These are phyloP conservation scores for Talaromyces sp. DNA, from an alignment of 2,329 filamentous ascomycete genomes.

Conservation along the genomic window DNA sequence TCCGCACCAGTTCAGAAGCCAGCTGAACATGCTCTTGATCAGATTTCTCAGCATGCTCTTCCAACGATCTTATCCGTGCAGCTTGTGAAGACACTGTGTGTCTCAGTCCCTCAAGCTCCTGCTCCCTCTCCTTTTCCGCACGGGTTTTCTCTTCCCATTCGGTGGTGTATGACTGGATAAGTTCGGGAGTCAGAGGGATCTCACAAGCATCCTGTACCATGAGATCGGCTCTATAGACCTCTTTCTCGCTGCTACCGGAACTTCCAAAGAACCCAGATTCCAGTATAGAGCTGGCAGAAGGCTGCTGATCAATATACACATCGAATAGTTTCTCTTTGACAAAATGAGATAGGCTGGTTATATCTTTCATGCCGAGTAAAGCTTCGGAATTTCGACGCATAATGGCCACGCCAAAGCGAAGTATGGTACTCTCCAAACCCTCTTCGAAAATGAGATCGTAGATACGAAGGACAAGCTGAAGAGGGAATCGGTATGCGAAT, in stretches of 20 bases:
- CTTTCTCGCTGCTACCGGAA: constrained; percentile 83
- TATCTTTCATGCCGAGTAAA: constrained; percentile 80
- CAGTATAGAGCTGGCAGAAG: constrained; percentile 84
- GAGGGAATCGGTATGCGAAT: constrained; percentile 95
- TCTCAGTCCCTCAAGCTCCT: constrained; percentile 70
- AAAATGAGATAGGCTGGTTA: constrained; percentile 81
- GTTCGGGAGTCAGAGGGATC: constrained; percentile 76
- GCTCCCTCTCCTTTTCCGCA: constrained; percentile 74
- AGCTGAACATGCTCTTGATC: constrained; percentile 88
- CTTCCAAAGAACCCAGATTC: constrained; percentile 97
- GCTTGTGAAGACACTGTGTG: constrained; percentile 61
- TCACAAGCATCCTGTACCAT: constrained; percentile 89
- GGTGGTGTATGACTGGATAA: constrained; percentile 69
- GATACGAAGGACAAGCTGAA: constrained; percentile 91
- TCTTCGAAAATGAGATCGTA: constrained; percentile 95
- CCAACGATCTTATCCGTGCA: constrained; percentile 74
- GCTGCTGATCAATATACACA: constrained; percentile 91
- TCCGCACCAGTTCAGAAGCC: constrained; percentile 83
- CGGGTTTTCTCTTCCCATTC: constrained; percentile 93
- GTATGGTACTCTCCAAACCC: constrained; percentile 77
- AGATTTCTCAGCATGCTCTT: constrained; percentile 80
- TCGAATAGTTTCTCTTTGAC: constrained; percentile 93
- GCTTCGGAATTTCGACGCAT: constrained; percentile 89
- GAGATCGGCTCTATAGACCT: constrained; percentile 90
- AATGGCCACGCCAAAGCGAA: constrained; percentile 89